These are phyloP conservation scores for Botryosphaeria dothidea DNA, from an alignment of 2,329 filamentous ascomycete genomes.

Conservation along the genomic window DNA sequence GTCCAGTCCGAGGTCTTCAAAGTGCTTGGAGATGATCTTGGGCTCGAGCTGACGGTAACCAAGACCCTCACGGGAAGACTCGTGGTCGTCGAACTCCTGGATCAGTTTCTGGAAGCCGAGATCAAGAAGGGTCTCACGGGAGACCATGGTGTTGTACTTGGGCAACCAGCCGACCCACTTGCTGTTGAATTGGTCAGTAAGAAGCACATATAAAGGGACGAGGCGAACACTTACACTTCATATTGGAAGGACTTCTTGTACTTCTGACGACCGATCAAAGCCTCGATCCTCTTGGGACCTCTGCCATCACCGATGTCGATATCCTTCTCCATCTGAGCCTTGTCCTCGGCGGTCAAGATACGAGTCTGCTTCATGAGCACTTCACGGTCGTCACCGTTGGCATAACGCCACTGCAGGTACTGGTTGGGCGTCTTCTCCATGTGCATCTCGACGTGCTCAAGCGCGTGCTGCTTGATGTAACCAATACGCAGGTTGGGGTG, in stretches of 20 bases:
- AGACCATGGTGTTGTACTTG: constrained; percentile 91
- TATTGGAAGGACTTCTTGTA: constrained; percentile 99
- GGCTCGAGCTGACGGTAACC: constrained; percentile 93
- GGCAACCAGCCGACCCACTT: constrained; percentile 90
- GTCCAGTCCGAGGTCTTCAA: constrained; percentile 93
- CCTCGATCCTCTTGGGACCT: constrained; percentile 75
- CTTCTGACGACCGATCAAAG: constrained; percentile 94
- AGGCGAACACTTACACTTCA: constrained; percentile 68
- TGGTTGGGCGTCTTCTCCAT: constrained; percentile 99
- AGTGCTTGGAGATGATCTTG: constrained; percentile 94
- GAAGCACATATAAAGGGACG: neutral
- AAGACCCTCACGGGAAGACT: constrained; percentile 96
- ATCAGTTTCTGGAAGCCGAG: constrained; percentile 90
- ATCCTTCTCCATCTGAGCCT: constrained; percentile 86
- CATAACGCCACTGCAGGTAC: constrained; percentile 98
- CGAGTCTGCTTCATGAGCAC: constrained; percentile 98
- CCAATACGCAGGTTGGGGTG: constrained; percentile 98
- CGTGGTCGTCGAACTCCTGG: constrained; percentile 98
- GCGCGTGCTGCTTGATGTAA: constrained; percentile 98
- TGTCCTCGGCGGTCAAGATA: constrained; percentile 80
- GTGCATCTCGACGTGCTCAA: constrained; percentile 99
- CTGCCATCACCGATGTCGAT: constrained; percentile 84
- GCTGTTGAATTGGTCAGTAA: constrained; percentile 45
- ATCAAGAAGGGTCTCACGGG: constrained; percentile 83
- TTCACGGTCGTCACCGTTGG: constrained; percentile 94